Base-by-base conservation (phyloP, 2,329 filamentous ascomycete genomes). In the Grosmannia penicillata region DNA sequence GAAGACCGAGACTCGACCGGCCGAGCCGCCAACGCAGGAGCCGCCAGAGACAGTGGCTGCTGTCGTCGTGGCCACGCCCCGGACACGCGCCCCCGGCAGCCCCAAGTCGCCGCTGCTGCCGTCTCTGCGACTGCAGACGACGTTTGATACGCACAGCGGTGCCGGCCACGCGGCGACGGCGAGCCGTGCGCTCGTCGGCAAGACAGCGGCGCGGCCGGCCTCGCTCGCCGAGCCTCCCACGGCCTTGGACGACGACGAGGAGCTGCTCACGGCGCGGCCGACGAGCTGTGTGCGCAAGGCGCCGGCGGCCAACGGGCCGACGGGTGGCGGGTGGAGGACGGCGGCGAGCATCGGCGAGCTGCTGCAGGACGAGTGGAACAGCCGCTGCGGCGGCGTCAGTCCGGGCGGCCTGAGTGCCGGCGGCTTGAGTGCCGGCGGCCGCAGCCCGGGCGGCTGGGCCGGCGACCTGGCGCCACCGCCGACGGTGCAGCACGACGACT, bases 401-500 rank as follows among this genome's bases (percentile, higher is more conserved):
- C n/a, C n/a, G n/a, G n/a, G n/a, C n/a, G n/a, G n/a, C n/a, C n/a
- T n/a, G n/a, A n/a, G n/a, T n/a, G n/a, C n/a, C 15, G 5, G 28
- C 26, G 19, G 19, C 24, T 11, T 7, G 10, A 18, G 15, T 21
- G 17, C 14, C 33, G 27, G 26, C 38, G 8, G 13, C 14, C 23
- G 18, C 38, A 24, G 31, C 14, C 18, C 49, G 43, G 49, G 51
- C 13, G 48, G 36, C 4, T 17, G 22, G 17, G 13, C 26, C 8
- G 19, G 17, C n/a, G 28, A 11, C 15, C 24, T 29, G 28, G 24
- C 33, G 24, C 29, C 34, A n/a, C 23, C 25, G 11, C 33, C 36
- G 24, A 73, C 72, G 2, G 73, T 75, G 45, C 65, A 58, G 8
- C 72, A 70, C 45, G 72, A 74, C 17, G 74, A 78, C 48, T 71